Base-by-base conservation (phyloP, 305 asterid species). In the Solanum hybrid region DNA sequence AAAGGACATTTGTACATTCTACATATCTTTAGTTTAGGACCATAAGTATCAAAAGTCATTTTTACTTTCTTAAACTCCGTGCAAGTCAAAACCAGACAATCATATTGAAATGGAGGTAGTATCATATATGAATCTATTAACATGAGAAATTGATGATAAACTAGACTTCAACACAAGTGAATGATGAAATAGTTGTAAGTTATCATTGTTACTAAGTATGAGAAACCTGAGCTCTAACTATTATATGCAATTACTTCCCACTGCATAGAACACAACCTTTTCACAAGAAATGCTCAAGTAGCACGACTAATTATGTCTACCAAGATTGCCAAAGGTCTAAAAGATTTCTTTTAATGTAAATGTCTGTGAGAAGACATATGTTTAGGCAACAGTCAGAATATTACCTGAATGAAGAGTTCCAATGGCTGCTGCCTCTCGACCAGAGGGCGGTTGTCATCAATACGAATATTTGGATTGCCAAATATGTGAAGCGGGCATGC, bases 361-460 rank as follows among this genome's bases (percentile, higher is more conserved):
- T 0, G 10, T 22, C 33, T 12, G 3, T 6, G 22, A 12, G 65
- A 36, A 37, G 32, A 36, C 22, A 6, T 36, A 6, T 36, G 65
- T 80, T 37, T 36, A 80, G n/a, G 20, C 2, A 80, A 36, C 85
- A 41, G 37, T 37, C 2, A 76, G 76, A 89, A 36, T 3, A 41
- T 87, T 95, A 97, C 99, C 99, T 95, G 97, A 92, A 93, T 89
- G 91, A 94, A 97, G 90, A 96, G 97, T 90, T 94, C 83, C 65
- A 93, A 85, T 1, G 97, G 94, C 89, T 86, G 92, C 73, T 87
- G 93, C 82, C 89, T 89, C 92, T 94, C 93, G 68, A 93, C 88
- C 14, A 89, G 92, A 29, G 90, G 93, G 2, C 76, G 93, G 75
- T 93, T 92, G 89, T 92, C 93, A 15, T 94, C 90, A 45, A 93